phyloP scores from a whole-genome alignment of 176 grass and related monocot species.

The Carex parvula region DNA sequence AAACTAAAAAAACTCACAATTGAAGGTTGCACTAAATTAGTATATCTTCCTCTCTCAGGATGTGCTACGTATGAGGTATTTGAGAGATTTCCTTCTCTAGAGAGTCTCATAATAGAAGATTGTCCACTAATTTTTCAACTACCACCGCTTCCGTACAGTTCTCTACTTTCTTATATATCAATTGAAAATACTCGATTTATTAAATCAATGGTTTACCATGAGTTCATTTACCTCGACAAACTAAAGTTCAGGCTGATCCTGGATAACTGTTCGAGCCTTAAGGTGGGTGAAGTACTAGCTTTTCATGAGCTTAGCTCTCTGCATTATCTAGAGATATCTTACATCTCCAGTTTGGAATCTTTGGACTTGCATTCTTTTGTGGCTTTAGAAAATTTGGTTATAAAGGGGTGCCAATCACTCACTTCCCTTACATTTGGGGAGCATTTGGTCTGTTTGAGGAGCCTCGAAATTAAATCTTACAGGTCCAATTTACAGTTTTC shows the following conservation, averaged over 20 bases:
- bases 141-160: too few relatives aligned
- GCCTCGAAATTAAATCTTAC: too few relatives aligned
- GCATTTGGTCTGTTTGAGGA: too few relatives aligned
- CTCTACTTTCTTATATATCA: too few relatives aligned
- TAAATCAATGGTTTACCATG: too few relatives aligned
- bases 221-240: too few relatives aligned
- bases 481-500: too few relatives aligned
- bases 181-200: too few relatives aligned
- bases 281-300: not conserved
- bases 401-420: not conserved
- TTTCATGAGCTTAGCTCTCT: not conserved
- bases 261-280: too few relatives aligned
- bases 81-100: constrained; percentile 1
- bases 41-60: constrained; percentile 17
- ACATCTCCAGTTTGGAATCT: too few relatives aligned
- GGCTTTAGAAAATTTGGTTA: constrained; percentile 16
- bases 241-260: too few relatives aligned
- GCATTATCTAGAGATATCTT: not conserved
- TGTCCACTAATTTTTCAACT: not conserved
- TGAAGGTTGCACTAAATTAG: not conserved
- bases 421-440: not conserved
- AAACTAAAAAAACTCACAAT: constrained; percentile 2
- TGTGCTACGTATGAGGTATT: not conserved
- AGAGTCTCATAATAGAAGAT: not conserved
- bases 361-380: constrained; percentile 17